Percentiles rank a stretch among this genome's conserved stretches.
phyloP scores from a whole-genome alignment of 257 asterid species.

The Phtheirospermum japonicum region DNA sequence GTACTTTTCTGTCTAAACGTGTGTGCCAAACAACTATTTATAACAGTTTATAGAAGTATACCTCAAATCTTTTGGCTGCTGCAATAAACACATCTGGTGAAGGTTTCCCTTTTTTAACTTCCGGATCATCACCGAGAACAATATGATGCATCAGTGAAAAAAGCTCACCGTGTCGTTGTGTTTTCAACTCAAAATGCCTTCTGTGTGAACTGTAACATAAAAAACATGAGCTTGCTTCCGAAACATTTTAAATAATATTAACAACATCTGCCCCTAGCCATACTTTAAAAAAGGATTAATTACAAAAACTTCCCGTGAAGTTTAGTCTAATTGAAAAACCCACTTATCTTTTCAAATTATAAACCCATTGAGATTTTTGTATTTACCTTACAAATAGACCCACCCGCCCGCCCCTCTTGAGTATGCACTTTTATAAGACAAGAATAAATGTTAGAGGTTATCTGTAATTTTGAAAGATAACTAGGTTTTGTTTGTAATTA shows the following conservation, averaged over 20 bases:
- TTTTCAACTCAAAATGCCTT: constrained; percentile 85
- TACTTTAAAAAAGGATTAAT: background rate
- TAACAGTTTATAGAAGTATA: constrained; percentile 10
- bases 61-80: constrained; percentile 83
- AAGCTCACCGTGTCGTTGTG: constrained; percentile 71
- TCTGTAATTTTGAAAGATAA: too few species aligned
- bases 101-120: constrained; percentile 93
- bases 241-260: background rate
- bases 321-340: too few species aligned
- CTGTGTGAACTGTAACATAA: constrained; percentile 62
- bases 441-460: too few species aligned
- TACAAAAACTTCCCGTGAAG: too few species aligned
- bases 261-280: background rate
- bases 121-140: constrained; percentile 94
- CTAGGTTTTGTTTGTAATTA: too few species aligned
- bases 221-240: constrained; percentile 24
- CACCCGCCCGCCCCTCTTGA: too few species aligned
- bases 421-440: too few species aligned
- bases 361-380: too few species aligned
- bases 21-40: background rate
- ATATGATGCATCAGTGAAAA: constrained; percentile 89
- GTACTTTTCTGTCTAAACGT: background rate
- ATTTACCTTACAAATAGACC: too few species aligned
- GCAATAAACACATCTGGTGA: constrained; percentile 91
- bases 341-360: too few species aligned